phyloP scores from a whole-genome alignment of 345 rosid species.

The Arabidopsis arenosa region DNA sequence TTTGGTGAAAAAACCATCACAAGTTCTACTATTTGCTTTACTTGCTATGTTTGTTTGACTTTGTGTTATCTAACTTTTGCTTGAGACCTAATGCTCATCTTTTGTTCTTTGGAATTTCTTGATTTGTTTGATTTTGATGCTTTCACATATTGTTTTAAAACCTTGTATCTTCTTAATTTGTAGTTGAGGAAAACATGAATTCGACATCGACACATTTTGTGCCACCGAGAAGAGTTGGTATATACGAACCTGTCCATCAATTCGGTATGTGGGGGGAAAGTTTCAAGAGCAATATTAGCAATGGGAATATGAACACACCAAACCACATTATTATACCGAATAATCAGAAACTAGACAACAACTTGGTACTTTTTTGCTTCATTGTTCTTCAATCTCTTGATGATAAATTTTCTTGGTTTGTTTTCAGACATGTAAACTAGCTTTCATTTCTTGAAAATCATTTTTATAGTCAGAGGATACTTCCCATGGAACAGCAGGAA shows the following conservation, averaged over 20 bases:
- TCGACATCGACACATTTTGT: slow-evolving; percentile 80
- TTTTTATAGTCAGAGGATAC: slow-evolving; percentile 81
- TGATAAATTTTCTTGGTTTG: background rate
- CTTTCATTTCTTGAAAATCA: slow-evolving; percentile 11
- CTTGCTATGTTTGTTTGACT: slow-evolving; percentile 17
- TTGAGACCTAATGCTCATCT: slow-evolving; percentile 10
- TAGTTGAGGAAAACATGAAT: slow-evolving; percentile 60
- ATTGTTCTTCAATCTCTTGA: background rate
- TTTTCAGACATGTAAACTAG: background rate
- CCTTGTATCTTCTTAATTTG: background rate
- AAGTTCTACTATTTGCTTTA: slow-evolving; percentile 11
- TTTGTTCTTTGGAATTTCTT: background rate
- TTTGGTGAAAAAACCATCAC: background rate
- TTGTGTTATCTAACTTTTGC: slow-evolving; percentile 18
- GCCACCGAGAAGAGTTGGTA: slow-evolving; percentile 67
- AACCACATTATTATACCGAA: slow-evolving; percentile 55
- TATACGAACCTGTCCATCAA: slow-evolving; percentile 79
- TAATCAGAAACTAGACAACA: slow-evolving; percentile 66
- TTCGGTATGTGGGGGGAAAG: slow-evolving; percentile 86
- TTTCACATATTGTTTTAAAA: slow-evolving; percentile 22
- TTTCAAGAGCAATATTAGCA: slow-evolving; percentile 52
- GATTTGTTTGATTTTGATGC: slow-evolving; percentile 4
- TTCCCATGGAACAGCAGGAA: slow-evolving; percentile 69
- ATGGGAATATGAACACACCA: slow-evolving; percentile 55
- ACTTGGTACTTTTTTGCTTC: slow-evolving; percentile 52